Evolutionary conservation across 345 rosid species (phyloP).

Genomic region (Salix suchowensis): DNA sequence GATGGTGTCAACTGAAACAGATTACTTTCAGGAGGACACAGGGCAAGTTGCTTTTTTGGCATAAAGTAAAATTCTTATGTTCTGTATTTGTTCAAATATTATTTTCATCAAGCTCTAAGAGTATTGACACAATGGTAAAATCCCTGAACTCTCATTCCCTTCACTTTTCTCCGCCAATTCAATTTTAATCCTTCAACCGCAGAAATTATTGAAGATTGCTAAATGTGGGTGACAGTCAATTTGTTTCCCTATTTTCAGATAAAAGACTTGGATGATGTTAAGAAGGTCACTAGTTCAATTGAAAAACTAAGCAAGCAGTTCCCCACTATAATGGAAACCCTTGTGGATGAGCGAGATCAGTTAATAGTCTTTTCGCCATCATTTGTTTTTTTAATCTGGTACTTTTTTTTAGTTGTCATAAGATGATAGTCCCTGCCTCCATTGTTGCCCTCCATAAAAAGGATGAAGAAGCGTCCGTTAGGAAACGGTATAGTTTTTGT

Average conservation of each 20-base stretch:
- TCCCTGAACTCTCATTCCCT: background rate
- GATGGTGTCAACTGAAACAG: conserved; percentile 35
- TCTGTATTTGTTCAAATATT: conserved; percentile 65
- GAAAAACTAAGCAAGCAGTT: conserved; percentile 95
- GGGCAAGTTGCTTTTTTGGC: conserved; percentile 87
- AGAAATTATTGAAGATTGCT: conserved; percentile 2
- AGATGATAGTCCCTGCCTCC: background rate
- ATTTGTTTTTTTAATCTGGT: background rate
- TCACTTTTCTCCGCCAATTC: no score
- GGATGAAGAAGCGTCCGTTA: background rate
- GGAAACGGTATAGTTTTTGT: background rate
- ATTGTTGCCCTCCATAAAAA: background rate
- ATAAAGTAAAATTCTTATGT: conserved; percentile 62
- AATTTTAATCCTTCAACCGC: background rate
- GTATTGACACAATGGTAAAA: conserved; percentile 69
- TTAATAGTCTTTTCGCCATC: conserved; percentile 39
- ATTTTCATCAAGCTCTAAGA: conserved; percentile 69
- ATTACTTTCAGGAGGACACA: conserved; percentile 71
- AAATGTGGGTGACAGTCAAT: conserved; percentile 12
- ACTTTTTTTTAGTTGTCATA: background rate
- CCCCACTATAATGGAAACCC: conserved; percentile 90
- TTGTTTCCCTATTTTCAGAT: conserved; percentile 43
- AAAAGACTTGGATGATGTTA: conserved; percentile 84
- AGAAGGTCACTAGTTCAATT: conserved; percentile 86
- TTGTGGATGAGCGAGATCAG: conserved; percentile 96